A percentile compares a stretch with the other conserved stretches of the same genome.
Evolutionary conservation across 139 green algal genomes (phyloP).

Genomic region (Chlorella sp.): DNA sequence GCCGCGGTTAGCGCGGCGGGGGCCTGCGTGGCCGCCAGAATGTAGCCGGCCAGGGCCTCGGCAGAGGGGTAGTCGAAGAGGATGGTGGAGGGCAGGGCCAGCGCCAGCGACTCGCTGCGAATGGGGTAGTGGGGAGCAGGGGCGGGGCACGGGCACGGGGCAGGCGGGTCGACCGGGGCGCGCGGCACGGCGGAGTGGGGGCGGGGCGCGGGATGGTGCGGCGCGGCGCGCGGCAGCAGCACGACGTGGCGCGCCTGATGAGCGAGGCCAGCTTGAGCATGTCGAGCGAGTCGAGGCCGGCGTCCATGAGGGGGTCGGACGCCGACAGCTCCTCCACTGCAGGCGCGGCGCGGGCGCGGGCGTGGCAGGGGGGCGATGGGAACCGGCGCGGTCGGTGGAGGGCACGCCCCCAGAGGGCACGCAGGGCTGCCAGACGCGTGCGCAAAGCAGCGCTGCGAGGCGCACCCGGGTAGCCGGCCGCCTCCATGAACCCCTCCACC

Average conservation of each 20-base stretch:
- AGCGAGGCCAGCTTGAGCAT: constrained; percentile 48
- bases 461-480: constrained; percentile 7
- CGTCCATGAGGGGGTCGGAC: constrained; percentile 34
- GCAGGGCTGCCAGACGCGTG: background rate
- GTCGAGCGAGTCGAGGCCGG: constrained; percentile 47
- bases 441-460: background rate
- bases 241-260: no score
- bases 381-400: background rate
- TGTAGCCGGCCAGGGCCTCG: constrained; percentile 31
- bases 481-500: constrained; percentile 10
- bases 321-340: constrained; percentile 19
- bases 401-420: background rate
- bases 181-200: no score
- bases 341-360: background rate
- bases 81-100: constrained; percentile 50
- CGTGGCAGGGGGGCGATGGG: background rate
- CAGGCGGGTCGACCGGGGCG: no score
- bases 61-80: constrained; percentile 58
- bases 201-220: no score
- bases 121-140: no score
- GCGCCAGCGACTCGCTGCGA: constrained; percentile 21
- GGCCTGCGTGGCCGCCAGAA: no score
- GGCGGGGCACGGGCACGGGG: no score
- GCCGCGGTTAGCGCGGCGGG: no score
- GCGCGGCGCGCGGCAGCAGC: no score